Base-by-base conservation (phyloP, 805 yeast genomes). In the Saccharomycopsis fermentans region DNA sequence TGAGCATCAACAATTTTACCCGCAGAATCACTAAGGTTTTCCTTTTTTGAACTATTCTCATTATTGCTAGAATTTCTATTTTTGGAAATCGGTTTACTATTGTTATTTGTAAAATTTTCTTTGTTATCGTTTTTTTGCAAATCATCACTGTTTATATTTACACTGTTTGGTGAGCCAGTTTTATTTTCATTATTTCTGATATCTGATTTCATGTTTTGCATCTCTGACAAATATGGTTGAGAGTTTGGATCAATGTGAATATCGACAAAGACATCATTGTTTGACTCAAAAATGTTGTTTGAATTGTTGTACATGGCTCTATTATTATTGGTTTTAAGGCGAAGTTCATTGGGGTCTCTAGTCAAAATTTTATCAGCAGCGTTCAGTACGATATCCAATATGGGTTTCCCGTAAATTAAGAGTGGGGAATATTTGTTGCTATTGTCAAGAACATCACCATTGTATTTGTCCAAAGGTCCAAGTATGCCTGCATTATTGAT, bases 201-300 rank as follows among this genome's bases (percentile, higher is more conserved):
- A 21, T 21, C 50, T 14, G 50, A 43, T 43, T 24, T 43, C 26
- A 43, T 43, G 17, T 43, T 43, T 24, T 43, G 29, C 3, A 43
- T 43, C 16, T 43, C 50, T 11, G 50, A 43, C 14, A 43, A 43
- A 14, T 43, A 43, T 3, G 50, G 50, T 24, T 43, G 50, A 21
- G 50, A 43, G 26, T 43, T 43, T 43, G 50, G 50, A 43, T 43
- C 50, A 43, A 43, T 43, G n/a, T 43, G 50, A 5, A 43, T 43
- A 43, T 43, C 50, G 26, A 43, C 50, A 43, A 43, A 21, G 14
- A 43, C 50, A 21, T 43, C 50, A 43, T 43, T 43, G 26, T 43
- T 43, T 21, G 50, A 43, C 24, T 43, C 50, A 16, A 43, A 43
- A 43, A 43, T 43, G 50, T n/a, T 21, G 17, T 24, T 43, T 12